Conservation (phyloP, 75 land plant species). For the Selaginella tamariscina region DNA sequence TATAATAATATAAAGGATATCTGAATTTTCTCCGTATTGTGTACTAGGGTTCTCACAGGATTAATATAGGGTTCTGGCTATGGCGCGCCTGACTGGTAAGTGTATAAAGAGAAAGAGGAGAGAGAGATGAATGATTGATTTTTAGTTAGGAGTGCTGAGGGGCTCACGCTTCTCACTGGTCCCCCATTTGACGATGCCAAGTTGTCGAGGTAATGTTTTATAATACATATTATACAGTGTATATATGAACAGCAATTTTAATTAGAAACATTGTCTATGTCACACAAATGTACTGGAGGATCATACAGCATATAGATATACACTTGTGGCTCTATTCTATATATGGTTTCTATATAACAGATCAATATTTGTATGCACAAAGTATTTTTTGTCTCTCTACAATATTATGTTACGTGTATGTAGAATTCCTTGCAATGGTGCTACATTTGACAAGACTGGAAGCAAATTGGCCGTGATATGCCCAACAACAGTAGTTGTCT, state of each 20-base stretch:
- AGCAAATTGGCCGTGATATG: slow-evolving; percentile 44
- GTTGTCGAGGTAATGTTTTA: background rate
- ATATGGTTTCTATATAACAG: background rate
- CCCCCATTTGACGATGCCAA: slow-evolving; percentile 42
- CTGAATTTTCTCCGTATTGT: too few relatives aligned
- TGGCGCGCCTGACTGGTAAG: background rate
- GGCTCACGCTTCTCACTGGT: background rate
- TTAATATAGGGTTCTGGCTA: too few relatives aligned
- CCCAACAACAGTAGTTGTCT: slow-evolving; percentile 34
- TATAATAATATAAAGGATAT: too few relatives aligned
- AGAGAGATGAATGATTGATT: background rate
- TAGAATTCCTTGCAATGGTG: slow-evolving; percentile 48
- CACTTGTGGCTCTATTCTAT: too few relatives aligned
- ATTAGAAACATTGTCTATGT: background rate
- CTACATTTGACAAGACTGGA: slow-evolving; percentile 66
- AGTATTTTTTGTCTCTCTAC: background rate
- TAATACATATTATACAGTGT: background rate
- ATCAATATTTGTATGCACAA: too few relatives aligned
- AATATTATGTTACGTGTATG: background rate
- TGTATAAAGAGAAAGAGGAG: background rate
- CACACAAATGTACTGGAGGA: background rate
- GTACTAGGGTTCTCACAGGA: too few relatives aligned
- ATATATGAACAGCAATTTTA: background rate
- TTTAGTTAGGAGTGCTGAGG: slow-evolving; percentile 3
- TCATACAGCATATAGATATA: too few relatives aligned